Evolutionary conservation across 2,329 filamentous ascomycete genomes (phyloP), one percentile per base, ranked within the genome.

Genomic region (Phaeoacremonium minimum): DNA sequence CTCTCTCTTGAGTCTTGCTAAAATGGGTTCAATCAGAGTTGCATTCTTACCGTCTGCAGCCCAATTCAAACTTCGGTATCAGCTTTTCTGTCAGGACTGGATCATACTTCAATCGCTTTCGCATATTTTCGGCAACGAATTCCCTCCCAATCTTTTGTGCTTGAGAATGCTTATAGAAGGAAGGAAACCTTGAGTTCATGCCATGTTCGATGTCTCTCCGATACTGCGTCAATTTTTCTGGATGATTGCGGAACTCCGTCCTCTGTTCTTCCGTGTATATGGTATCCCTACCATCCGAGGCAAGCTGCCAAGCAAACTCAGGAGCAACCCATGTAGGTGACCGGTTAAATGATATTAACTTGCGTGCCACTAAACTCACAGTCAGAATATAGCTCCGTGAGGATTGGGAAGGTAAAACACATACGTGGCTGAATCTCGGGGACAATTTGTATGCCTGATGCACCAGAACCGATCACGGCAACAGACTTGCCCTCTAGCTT

Each of bases 261-360:
- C 7, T 14, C 17, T 32, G 14, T 17, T 32, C 30, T 9, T 30
- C 12, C 35, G 26, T 18, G 6, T 19, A 18, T 7, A 33, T 11
- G 13, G 31, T 16, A 17, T 33, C 31, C 15, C 14, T 7, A 17
- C 14, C 31, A 16, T 19, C 17, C 16, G 13, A 14, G n/a, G 17
- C 31, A 9, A 17, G 9, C 17, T 33, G 14, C n/a, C 17, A 16
- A 17, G 31, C 31, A 16, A 17, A 16, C 9, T 16, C 35, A 15
- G 47, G 45, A 15, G 46, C 42, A 35, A 58, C 52, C 55, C 55
- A 57, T 5, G 52, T 57, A 9, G 51, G 43, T 6, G 49, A 51
- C 3, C 56, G 49, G 40, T 54, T 55, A 36, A 58, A 60, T 7
- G 48, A 44, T 28, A 53, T 48, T 30, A 57, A 42, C 20, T 53